phyloP scores from a whole-genome alignment of 2,329 filamentous ascomycete species.

The Didymella pomorum region DNA sequence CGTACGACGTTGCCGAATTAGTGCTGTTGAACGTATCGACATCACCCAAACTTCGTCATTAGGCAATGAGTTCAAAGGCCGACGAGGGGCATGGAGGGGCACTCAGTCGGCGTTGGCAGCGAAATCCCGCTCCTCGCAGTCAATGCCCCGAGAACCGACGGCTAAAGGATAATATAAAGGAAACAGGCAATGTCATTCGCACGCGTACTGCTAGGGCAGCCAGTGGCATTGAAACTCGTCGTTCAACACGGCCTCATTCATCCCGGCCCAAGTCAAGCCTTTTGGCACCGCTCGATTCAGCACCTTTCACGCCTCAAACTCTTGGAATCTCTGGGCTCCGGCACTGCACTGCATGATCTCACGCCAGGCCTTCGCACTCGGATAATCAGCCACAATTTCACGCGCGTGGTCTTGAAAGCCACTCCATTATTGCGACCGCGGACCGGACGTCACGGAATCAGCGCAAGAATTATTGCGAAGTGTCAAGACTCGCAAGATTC shows the following conservation, averaged over 20 bases:
- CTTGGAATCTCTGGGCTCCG: constrained; percentile 12
- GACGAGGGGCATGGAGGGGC: constrained; percentile 12
- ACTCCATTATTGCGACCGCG: constrained; percentile 8
- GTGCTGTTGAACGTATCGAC: not conserved
- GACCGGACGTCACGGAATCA: constrained; percentile 12
- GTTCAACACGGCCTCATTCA: not conserved
- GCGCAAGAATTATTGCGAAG: constrained; percentile 21
- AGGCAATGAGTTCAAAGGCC: constrained; percentile 5
- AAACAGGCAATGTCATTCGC: constrained; percentile 16
- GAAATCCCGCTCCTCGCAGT: constrained; percentile 8
- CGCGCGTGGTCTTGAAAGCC: constrained; percentile 1
- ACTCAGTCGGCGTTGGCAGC: constrained; percentile 1
- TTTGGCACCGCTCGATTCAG: constrained; percentile 15
- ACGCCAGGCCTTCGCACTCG: constrained; percentile 3
- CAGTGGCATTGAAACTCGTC: constrained; percentile 9
- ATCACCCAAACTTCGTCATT: constrained; percentile 1
- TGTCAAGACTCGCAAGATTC: constrained; percentile 5
- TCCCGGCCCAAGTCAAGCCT: constrained; percentile 12
- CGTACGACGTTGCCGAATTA: constrained; percentile 6
- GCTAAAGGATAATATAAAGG: constrained; percentile 21
- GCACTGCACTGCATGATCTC: constrained; percentile 12
- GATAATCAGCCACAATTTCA: constrained; percentile 15
- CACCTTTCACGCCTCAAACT: constrained; percentile 8
- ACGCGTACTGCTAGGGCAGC: constrained; percentile 7
- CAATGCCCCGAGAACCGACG: constrained; percentile 19